These are phyloP conservation scores for Aspergillus persii DNA, from an alignment of 2,329 filamentous ascomycete species.

Conservation along the genomic window DNA sequence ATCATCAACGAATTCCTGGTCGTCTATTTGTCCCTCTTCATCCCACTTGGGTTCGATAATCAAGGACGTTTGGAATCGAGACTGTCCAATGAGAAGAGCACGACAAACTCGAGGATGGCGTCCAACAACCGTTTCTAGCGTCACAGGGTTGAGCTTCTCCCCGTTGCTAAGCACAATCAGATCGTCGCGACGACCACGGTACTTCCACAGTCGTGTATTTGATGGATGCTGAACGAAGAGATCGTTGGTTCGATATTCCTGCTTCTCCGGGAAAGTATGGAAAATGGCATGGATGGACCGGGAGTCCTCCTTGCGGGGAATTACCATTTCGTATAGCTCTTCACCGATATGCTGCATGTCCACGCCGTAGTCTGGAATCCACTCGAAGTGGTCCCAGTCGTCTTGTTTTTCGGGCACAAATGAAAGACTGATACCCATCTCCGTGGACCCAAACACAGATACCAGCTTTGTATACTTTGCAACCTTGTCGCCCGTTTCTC, in stretches of 20 bases:
- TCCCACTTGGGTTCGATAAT: constrained; percentile 34
- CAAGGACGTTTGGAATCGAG: constrained; percentile 35
- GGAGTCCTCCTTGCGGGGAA: constrained; percentile 14
- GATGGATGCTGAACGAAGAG: constrained; percentile 39
- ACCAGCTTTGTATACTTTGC: constrained; percentile 3
- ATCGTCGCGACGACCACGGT: constrained; percentile 34
- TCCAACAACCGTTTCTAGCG: constrained; percentile 39
- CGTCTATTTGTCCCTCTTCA: constrained; percentile 4
- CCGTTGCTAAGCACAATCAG: constrained; percentile 47
- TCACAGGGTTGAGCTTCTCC: constrained; percentile 46
- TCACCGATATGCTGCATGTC: constrained; percentile 29
- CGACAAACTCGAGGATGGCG: constrained; percentile 33
- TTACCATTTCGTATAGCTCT: constrained; percentile 26
- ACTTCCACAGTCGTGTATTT: constrained; percentile 19
- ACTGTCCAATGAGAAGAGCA: constrained; percentile 37
- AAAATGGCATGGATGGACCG: constrained; percentile 28
- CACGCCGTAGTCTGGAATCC: constrained; percentile 26
- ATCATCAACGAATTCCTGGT: constrained; percentile 35
- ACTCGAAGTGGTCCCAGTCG: constrained; percentile 37
- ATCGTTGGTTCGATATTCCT: constrained; percentile 40
- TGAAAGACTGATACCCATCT: constrained; percentile 14
- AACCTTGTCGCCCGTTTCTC: constrained; percentile 8
- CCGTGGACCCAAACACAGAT: constrained; percentile 15
- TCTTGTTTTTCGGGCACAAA: constrained; percentile 13
- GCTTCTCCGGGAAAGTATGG: constrained; percentile 36